phyloP scores from a whole-genome alignment of 2,329 filamentous ascomycete genomes.

The Tolypocladium album region DNA sequence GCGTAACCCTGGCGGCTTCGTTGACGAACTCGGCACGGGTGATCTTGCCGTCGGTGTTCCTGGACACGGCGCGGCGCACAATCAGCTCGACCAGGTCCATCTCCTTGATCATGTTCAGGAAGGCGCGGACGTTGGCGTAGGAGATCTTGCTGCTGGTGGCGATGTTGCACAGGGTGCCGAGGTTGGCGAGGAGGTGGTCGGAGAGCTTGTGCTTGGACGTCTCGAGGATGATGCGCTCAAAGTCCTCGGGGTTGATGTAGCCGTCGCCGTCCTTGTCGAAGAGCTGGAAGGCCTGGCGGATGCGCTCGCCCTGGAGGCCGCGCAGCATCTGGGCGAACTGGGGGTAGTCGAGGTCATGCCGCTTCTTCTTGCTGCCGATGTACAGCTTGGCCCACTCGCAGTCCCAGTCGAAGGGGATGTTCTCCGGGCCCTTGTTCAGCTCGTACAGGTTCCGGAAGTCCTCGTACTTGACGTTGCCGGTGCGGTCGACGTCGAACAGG shows the following conservation, averaged over 20 bases:
- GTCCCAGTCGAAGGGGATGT: conserved; percentile 92
- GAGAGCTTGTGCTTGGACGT: conserved; percentile 94
- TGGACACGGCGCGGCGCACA: conserved; percentile 72
- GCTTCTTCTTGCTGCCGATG: conserved; percentile 75
- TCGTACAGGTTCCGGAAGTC: conserved; percentile 79
- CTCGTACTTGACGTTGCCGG: conserved; percentile 80
- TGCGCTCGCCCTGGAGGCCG: conserved; percentile 88
- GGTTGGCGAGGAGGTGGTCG: conserved; percentile 84
- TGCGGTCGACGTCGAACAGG: conserved; percentile 80
- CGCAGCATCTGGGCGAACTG: conserved; percentile 98
- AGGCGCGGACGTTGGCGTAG: conserved; percentile 93
- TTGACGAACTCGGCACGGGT: conserved; percentile 90
- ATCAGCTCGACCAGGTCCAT: conserved; percentile 97
- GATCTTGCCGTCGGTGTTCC: conserved; percentile 84
- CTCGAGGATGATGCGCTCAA: conserved; percentile 91
- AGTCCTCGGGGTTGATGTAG: conserved; percentile 91
- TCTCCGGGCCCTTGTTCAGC: conserved; percentile 74
- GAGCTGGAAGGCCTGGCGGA: conserved; percentile 85
- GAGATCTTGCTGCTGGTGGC: conserved; percentile 86
- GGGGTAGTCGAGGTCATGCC: conserved; percentile 86
- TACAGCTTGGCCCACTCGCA: conserved; percentile 95
- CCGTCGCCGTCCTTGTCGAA: conserved; percentile 89
- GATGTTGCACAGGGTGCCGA: conserved; percentile 91
- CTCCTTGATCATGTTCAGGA: conserved; percentile 95
- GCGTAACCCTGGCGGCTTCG: conserved; percentile 80